A percentile compares a stretch with the other conserved stretches of the same genome.
Conservation (phyloP, 2,329 filamentous ascomycete genomes). For the Exophiala sp. region DNA sequence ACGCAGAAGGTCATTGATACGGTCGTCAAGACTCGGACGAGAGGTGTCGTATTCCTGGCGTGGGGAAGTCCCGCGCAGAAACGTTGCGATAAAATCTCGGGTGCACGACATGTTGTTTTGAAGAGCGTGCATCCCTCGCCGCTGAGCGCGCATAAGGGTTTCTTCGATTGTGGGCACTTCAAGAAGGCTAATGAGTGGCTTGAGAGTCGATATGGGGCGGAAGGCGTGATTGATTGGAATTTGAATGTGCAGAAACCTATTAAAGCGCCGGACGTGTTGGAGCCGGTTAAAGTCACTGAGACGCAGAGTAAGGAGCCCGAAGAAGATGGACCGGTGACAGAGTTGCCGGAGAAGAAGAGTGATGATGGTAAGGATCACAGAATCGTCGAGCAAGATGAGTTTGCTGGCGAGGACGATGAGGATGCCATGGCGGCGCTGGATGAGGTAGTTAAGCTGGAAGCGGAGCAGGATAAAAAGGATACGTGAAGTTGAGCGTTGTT, state of each 20-base stretch:
- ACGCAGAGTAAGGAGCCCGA: conserved; percentile 11
- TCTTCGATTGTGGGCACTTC: conserved; percentile 80
- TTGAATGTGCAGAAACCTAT: conserved; percentile 40
- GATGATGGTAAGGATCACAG: conserved; percentile 4
- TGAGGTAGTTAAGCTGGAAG: conserved; percentile 31
- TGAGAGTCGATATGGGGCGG: conserved; percentile 69
- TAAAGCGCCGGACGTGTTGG: conserved; percentile 10
- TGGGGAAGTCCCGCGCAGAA: conserved; percentile 87
- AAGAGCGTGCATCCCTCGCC: conserved; percentile 89
- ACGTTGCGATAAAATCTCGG: conserved; percentile 66
- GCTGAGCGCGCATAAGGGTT: conserved; percentile 78
- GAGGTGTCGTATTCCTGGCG: conserved; percentile 89
- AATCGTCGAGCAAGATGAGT: conserved; percentile 24
- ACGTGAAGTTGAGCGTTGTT: neutral
- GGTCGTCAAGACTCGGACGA: conserved; percentile 70
- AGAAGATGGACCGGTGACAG: conserved; percentile 16
- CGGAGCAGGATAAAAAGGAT: conserved; percentile 7
- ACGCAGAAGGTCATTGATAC: conserved; percentile 89
- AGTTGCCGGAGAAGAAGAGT: conserved; percentile 30
- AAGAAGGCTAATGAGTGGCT: conserved; percentile 83
- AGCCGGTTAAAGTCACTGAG: conserved; percentile 16
- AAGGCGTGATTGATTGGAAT: conserved; percentile 82
- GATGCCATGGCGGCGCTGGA: conserved; percentile 42
- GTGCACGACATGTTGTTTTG: conserved; percentile 71
- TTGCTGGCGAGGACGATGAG: conserved; percentile 39